Evolutionary conservation across 192 early-diverging fungal species (phyloP).

Genomic region (Entomortierella beljakovae): DNA sequence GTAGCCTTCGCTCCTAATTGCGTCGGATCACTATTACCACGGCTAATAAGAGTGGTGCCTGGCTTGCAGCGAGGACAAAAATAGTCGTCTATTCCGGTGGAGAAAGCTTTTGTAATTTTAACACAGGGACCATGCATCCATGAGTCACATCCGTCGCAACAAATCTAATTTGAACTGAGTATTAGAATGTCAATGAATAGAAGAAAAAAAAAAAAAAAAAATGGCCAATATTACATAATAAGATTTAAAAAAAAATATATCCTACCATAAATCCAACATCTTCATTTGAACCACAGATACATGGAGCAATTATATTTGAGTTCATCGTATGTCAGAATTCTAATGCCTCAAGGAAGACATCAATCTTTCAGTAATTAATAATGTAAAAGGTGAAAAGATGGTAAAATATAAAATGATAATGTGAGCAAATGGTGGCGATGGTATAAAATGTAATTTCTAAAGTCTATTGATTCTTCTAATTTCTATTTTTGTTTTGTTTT

Average conservation of each 20-base stretch:
- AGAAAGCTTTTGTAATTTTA: conserved; percentile 17
- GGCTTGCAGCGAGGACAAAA: conserved; percentile 25
- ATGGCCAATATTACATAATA: too few species aligned
- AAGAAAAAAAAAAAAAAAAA: neutral
- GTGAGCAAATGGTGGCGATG: too few species aligned
- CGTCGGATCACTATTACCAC: neutral
- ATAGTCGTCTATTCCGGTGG: conserved; percentile 25
- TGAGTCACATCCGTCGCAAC: conserved; percentile 32
- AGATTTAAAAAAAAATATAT: neutral
- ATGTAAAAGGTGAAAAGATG: too few species aligned
- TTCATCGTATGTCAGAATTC: neutral
- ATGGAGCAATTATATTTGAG: conserved; percentile 6
- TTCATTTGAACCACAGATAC: conserved; percentile 30
- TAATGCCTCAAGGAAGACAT: too few species aligned
- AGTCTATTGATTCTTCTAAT: too few species aligned
- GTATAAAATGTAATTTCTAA: too few species aligned
- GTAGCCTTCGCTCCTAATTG: neutral
- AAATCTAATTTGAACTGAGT: conserved; percentile 19
- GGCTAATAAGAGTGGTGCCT: neutral
- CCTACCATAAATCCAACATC: conserved; percentile 37
- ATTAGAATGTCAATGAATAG: neutral
- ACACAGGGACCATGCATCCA: conserved; percentile 48
- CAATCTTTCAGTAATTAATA: too few species aligned
- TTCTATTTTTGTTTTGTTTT: too few species aligned
- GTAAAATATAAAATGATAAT: too few species aligned